These are phyloP conservation scores for Colletotrichum gigasporum DNA, from an alignment of 2,329 filamentous ascomycete species.

Conservation along the genomic window DNA sequence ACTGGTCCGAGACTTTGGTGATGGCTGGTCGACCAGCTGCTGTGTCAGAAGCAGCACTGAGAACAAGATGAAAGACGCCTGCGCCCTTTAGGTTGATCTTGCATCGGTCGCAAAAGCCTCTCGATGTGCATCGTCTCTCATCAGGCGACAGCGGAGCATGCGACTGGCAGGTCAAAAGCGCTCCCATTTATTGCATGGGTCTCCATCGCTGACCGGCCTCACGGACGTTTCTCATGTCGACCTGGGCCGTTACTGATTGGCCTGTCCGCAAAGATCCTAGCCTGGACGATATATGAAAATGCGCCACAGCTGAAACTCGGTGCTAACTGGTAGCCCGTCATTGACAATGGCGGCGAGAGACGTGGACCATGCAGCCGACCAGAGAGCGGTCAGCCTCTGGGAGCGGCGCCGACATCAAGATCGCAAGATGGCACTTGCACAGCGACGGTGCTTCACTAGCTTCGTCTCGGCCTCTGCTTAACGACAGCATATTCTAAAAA, in stretches of 20 bases:
- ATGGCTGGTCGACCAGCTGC: neutral
- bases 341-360: conserved; percentile 14
- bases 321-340: conserved; percentile 21
- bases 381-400: neutral
- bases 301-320: conserved; percentile 49
- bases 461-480: conserved; percentile 22
- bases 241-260: conserved; percentile 40
- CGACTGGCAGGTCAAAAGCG: conserved; percentile 5
- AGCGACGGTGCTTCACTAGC: conserved; percentile 9
- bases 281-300: conserved; percentile 38
- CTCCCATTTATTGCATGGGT: conserved; percentile 3
- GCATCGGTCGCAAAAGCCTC: conserved; percentile 8
- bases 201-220: conserved; percentile 36
- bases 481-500: neutral
- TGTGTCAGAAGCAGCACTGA: neutral
- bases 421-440: conserved; percentile 27
- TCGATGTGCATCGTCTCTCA: conserved; percentile 8
- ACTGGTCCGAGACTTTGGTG: conserved; percentile 21
- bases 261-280: conserved; percentile 34
- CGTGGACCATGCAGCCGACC: neutral
- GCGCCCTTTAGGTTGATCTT: neutral
- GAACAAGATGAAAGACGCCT: neutral
- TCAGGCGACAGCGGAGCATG: conserved; percentile 19
- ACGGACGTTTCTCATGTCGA: conserved; percentile 31
- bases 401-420: conserved; percentile 5